Evolutionary conservation across 2,329 filamentous ascomycete genomes (phyloP).

Genomic region (Zymoseptoria passerinii): DNA sequence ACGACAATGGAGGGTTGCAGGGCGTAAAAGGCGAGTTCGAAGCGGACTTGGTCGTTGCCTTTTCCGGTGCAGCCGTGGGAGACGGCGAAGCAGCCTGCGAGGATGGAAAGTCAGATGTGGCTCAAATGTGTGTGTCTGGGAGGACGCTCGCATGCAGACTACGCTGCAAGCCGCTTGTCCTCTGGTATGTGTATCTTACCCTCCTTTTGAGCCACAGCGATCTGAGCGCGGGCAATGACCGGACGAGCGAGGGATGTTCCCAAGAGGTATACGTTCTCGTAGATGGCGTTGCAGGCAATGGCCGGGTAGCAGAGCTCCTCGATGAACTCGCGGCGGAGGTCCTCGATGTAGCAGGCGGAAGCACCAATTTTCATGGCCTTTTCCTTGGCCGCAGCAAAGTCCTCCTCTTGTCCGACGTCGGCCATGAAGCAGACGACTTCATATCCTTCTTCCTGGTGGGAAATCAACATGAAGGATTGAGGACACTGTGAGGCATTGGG

Average conservation of each 20-base stretch:
- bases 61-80: constrained; percentile 53
- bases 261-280: constrained; percentile 56
- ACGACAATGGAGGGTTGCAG: constrained; percentile 59
- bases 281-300: constrained; percentile 58
- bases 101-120: not conserved
- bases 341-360: constrained; percentile 51
- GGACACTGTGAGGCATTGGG: not conserved
- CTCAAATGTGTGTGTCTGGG: not conserved
- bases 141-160: no score
- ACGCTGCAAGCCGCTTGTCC: not conserved
- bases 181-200: constrained; percentile 24
- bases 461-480: constrained; percentile 2
- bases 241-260: constrained; percentile 54
- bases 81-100: constrained; percentile 34
- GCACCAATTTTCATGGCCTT: constrained; percentile 66
- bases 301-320: constrained; percentile 74
- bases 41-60: constrained; percentile 59
- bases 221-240: constrained; percentile 60
- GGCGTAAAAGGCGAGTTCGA: constrained; percentile 55
- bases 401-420: constrained; percentile 56
- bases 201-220: constrained; percentile 55
- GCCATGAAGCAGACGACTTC: constrained; percentile 61
- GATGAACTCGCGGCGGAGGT: constrained; percentile 63
- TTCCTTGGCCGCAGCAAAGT: constrained; percentile 62
- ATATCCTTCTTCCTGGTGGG: constrained; percentile 43